Evolutionary conservation across 495 filamentous ascomycete species (phyloP), one percentile per base, ranked within the genome.

Genomic region (Clohesyomyces aquaticus): DNA sequence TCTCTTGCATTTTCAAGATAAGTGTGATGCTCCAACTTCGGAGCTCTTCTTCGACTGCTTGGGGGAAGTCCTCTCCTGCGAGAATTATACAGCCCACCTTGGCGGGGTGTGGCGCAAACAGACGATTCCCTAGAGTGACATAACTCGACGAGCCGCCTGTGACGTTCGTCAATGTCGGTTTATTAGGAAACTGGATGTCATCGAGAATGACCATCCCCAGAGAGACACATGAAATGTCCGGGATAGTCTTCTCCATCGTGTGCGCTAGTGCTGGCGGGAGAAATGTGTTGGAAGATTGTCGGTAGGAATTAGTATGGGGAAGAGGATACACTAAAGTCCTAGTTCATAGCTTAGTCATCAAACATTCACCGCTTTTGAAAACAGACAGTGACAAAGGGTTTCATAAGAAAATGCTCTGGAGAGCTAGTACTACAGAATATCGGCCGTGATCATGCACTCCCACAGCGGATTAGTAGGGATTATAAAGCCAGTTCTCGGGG

Each of bases 401-500:
- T n/a, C n/a, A n/a, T n/a, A n/a, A n/a, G n/a, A n/a, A n/a, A n/a
- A n/a, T n/a, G n/a, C n/a, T n/a, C n/a, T n/a, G n/a, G n/a, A n/a
- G n/a, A n/a, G n/a, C n/a, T n/a, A n/a, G n/a, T n/a, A n/a, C n/a
- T n/a, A n/a, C n/a, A n/a, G n/a, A n/a, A n/a, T n/a, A n/a, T n/a
- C n/a, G n/a, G n/a, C n/a, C n/a, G n/a, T n/a, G n/a, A n/a, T n/a
- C n/a, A n/a, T n/a, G n/a, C n/a, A n/a, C n/a, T n/a, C n/a, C n/a
- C n/a, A n/a, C n/a, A n/a, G n/a, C n/a, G n/a, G n/a, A n/a, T 38
- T 61, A 66, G 18, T 47, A 66, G n/a, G 65, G 65, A 26, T 63
- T 64, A 56, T 69, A 77, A 52, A 61, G 29, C 75, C 76, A 77
- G 49, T 74, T 59, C 46, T 61, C 54, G 51, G 54, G 55, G n/a